Conservation (phyloP, 257 asterid species). For the Rauvolfia tetraphylla region DNA sequence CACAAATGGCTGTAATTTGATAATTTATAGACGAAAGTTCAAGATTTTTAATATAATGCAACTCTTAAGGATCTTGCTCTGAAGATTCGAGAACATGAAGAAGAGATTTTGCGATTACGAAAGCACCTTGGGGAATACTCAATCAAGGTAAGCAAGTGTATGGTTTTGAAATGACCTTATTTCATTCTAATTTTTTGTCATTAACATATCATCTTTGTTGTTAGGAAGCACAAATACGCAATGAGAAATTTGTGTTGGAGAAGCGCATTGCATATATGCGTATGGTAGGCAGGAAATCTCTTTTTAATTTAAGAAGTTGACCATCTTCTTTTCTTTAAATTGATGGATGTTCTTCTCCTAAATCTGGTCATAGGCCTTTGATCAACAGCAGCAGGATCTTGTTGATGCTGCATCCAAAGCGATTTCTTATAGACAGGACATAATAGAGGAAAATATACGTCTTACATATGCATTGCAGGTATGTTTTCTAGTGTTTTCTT, state of each 20-base stretch:
- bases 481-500: slow-evolving; percentile 5
- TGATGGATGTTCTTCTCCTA: slow-evolving; percentile 16
- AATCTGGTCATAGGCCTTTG: slow-evolving; percentile 65
- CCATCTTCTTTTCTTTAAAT: slow-evolving; percentile 16
- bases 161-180: slow-evolving; percentile 17
- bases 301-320: slow-evolving; percentile 19
- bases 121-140: slow-evolving; percentile 80
- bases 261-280: slow-evolving; percentile 96
- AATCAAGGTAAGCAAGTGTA: slow-evolving; percentile 44
- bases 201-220: slow-evolving; percentile 25
- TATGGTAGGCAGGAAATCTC: slow-evolving; percentile 51
- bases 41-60: slow-evolving; percentile 24
- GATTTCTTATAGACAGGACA: slow-evolving; percentile 90
- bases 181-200: slow-evolving; percentile 10
- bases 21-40: background rate
- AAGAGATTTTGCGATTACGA: slow-evolving; percentile 74
- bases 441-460: slow-evolving; percentile 97
- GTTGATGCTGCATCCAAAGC: slow-evolving; percentile 99
- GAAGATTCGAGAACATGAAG: slow-evolving; percentile 75
- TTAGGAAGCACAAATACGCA: slow-evolving; percentile 80
- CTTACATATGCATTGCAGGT: slow-evolving; percentile 97
- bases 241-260: slow-evolving; percentile 84
- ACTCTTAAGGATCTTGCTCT: slow-evolving; percentile 54
- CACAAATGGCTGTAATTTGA: background rate
- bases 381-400: slow-evolving; percentile 98